phyloP scores from a whole-genome alignment of 805 yeast genomes.

The Ogataea saltuana region DNA sequence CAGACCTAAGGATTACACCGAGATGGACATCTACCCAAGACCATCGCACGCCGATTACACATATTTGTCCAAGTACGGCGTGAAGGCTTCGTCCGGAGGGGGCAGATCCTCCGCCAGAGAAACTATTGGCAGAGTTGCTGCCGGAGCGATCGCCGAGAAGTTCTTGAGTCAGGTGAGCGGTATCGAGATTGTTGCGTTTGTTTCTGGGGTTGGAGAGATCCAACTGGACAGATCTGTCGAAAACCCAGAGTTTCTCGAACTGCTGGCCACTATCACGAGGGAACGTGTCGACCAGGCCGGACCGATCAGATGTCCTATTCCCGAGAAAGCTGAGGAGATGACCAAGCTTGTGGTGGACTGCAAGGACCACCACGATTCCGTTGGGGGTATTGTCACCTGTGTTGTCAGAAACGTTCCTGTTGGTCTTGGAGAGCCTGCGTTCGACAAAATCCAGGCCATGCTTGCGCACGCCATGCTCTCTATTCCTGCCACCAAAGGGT shows the following conservation, averaged over 20 bases:
- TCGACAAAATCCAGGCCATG: conserved; percentile 93
- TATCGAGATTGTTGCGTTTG: conserved; percentile 96
- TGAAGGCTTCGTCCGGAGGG: conserved; percentile 94
- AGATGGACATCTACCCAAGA: conserved; percentile 93
- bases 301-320: conserved; percentile 93
- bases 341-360: conserved; percentile 81
- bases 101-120: conserved; percentile 97
- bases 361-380: conserved; percentile 85
- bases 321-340: conserved; percentile 71
- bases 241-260: conserved; percentile 61
- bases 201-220: conserved; percentile 84
- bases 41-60: conserved; percentile 99
- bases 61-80: conserved; percentile 84
- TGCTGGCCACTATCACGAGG: conserved; percentile 77
- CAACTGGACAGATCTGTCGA: conserved; percentile 74
- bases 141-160: conserved; percentile 97
- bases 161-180: conserved; percentile 70
- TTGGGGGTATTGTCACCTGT: conserved; percentile 98
- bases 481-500: conserved; percentile 96
- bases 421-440: conserved; percentile 98
- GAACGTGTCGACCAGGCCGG: conserved; percentile 85
- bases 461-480: conserved; percentile 98
- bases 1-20: conserved; percentile 93
- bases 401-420: conserved; percentile 91
- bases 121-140: conserved; percentile 98